phyloP scores from a whole-genome alignment of 257 asterid genomes.

The Nicotiana attenuata region DNA sequence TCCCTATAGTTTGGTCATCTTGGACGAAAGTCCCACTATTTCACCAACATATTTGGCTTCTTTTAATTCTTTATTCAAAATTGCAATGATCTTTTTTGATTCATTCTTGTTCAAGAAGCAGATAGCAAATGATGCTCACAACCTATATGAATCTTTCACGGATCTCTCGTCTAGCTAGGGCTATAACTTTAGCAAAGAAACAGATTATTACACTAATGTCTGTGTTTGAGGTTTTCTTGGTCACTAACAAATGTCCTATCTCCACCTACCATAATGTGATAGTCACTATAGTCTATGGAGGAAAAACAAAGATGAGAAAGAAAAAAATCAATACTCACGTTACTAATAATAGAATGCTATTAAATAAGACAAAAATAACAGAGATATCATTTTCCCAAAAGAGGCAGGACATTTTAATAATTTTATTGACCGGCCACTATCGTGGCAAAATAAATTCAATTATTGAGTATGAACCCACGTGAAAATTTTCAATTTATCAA shows the following conservation, averaged over 20 bases:
- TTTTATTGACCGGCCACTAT: background rate
- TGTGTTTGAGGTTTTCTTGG: background rate
- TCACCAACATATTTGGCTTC: background rate
- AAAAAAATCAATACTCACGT: background rate
- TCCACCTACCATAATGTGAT: background rate
- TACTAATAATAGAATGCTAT: background rate
- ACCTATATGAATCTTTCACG: background rate
- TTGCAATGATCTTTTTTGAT: background rate
- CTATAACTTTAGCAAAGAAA: background rate
- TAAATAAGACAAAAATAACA: background rate
- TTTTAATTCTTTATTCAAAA: background rate
- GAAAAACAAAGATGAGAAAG: background rate
- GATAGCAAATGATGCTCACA: background rate
- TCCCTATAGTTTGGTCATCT: background rate
- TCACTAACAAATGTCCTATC: background rate
- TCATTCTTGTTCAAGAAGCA: background rate
- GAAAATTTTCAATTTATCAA: background rate
- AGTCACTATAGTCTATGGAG: background rate
- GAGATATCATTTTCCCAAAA: background rate
- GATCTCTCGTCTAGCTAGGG: background rate
- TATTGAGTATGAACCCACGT: slow-evolving; percentile 3
- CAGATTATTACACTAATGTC: background rate
- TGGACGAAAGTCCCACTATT: background rate
- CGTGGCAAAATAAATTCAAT: background rate
- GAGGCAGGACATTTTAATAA: background rate